Base-by-base conservation (phyloP, 176 grass and related monocot genomes). In the Ensete ventricosum region DNA sequence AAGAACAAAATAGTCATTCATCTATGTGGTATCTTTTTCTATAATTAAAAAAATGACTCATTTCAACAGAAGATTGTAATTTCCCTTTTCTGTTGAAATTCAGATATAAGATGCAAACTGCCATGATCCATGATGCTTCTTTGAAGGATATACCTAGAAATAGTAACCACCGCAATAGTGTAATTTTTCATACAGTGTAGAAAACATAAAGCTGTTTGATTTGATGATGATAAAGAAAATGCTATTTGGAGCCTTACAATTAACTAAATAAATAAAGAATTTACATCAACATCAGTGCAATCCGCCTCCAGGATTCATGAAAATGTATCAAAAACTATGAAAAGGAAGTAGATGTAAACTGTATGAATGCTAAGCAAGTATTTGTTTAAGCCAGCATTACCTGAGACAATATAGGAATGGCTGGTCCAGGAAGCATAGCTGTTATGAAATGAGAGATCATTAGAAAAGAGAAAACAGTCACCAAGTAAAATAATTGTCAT, bases 321-420 rank as follows among this genome's bases (percentile, higher is more conserved):
- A 51, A n/a, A 52, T 49, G 68, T 10, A 71, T 19, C 24, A 19
- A 48, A 10, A 43, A 9, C 9, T 48, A 69, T 73, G 2, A 10
- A 24, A 53, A 25, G 21, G 19, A 11, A 53, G 11, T 3, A 22
- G n/a, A 25, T 23, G 55, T 12, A 20, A 23, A 73, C 71, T 43
- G 3, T 8, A 48, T 48, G 25, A 48, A 12, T 43, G 0, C 49
- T 48, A 23, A 21, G 2, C 7, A 9, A 69, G 8, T 13, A 13
- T 21, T 54, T 23, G 50, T 2, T 62, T 62, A 73, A 52, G 53
- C 81, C 52, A 52, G 34, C 53, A 84, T 62, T 85, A 96, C 92
- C 92, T 96, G 92, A 73, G 90, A 89, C 64, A 98, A 24, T 78
- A 98, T 87, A 22, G 94, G 94, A 89, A 98, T 93, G 72, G 86